phyloP scores from a whole-genome alignment of 768 basidiomycete genomes.

The Boletus pseudopeckii region DNA sequence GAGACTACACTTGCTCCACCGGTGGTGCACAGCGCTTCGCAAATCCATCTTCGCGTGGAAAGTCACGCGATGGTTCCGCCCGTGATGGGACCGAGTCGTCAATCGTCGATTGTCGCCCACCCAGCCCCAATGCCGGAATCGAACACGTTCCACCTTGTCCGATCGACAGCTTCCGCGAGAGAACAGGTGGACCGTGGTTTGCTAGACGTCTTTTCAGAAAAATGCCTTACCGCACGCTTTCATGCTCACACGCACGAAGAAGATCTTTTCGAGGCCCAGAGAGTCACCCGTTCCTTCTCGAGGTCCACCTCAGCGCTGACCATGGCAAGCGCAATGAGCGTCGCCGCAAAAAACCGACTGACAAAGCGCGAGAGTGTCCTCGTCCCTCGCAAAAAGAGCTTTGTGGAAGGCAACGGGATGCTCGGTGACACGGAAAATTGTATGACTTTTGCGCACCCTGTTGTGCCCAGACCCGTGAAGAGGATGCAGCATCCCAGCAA shows the following conservation, averaged over 20 bases:
- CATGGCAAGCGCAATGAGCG: slow-evolving; percentile 52
- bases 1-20: slow-evolving; percentile 2
- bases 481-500: slow-evolving; percentile 26
- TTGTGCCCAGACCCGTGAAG: slow-evolving; percentile 10
- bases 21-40: slow-evolving; percentile 1
- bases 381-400: slow-evolving; percentile 56
- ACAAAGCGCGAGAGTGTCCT: slow-evolving; percentile 69
- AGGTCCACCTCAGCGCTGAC: slow-evolving; percentile 59
- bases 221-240: slow-evolving; percentile 63
- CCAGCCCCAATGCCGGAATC: slow-evolving; percentile 47
- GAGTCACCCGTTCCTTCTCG: slow-evolving; percentile 42
- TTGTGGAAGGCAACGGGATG: slow-evolving; percentile 30
- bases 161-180: slow-evolving; percentile 63
- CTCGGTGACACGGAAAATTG: slow-evolving; percentile 18
- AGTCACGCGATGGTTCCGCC: no score
- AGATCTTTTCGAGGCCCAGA: slow-evolving; percentile 57
- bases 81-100: slow-evolving; percentile 41
- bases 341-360: slow-evolving; percentile 54
- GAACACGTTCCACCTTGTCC: slow-evolving; percentile 61
- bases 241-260: slow-evolving; percentile 61
- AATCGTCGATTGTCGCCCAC: slow-evolving; percentile 58
- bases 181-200: slow-evolving; percentile 73
- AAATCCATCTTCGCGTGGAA: slow-evolving; percentile 23
- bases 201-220: slow-evolving; percentile 76
- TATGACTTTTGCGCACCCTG: not conserved